Percentiles rank a stretch among this genome's conserved stretches.
Conservation (phyloP, 768 basidiomycete genomes). For the Crucibulum laeve region DNA sequence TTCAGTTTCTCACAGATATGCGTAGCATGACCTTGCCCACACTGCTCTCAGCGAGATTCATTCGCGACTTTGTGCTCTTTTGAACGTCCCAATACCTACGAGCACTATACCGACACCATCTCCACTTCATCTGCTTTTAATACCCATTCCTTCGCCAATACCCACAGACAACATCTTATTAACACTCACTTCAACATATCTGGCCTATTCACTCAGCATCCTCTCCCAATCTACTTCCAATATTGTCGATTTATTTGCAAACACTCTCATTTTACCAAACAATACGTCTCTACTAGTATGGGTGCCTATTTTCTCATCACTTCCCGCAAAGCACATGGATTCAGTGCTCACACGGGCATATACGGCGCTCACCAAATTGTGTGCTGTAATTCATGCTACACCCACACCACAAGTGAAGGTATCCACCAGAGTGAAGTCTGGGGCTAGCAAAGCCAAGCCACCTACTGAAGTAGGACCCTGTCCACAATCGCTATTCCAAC, state of each 20-base stretch:
- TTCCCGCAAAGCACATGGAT: constrained; percentile 54
- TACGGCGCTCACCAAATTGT: constrained; percentile 43
- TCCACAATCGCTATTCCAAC: constrained; percentile 20
- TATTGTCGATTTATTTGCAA: too few relatives aligned
- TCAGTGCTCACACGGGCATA: constrained; percentile 58
- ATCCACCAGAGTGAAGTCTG: background rate
- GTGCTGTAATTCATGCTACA: constrained; percentile 9
- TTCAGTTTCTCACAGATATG: constrained; percentile 2
- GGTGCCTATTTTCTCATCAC: constrained; percentile 36
- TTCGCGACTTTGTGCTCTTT: constrained; percentile 31
- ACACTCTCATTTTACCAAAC: constrained; percentile 13
- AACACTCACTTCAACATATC: constrained; percentile 56
- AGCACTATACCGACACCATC: background rate
- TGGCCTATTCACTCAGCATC: constrained; percentile 48
- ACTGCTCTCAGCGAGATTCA: constrained; percentile 42
- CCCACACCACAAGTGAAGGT: constrained; percentile 7
- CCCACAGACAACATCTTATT: constrained; percentile 31
- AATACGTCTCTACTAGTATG: constrained; percentile 47
- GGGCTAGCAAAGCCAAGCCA: constrained; percentile 7
- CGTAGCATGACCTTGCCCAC: constrained; percentile 52
- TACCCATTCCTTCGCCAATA: constrained; percentile 33
- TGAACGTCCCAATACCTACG: constrained; percentile 12
- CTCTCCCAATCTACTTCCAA: constrained; percentile 21
- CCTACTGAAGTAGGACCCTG: constrained; percentile 9
- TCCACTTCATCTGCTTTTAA: constrained; percentile 30